Percentiles rank a stretch among this genome's conserved stretches.
phyloP scores from a whole-genome alignment of 2,329 filamentous ascomycete species.

The Talaromyces sp. region DNA sequence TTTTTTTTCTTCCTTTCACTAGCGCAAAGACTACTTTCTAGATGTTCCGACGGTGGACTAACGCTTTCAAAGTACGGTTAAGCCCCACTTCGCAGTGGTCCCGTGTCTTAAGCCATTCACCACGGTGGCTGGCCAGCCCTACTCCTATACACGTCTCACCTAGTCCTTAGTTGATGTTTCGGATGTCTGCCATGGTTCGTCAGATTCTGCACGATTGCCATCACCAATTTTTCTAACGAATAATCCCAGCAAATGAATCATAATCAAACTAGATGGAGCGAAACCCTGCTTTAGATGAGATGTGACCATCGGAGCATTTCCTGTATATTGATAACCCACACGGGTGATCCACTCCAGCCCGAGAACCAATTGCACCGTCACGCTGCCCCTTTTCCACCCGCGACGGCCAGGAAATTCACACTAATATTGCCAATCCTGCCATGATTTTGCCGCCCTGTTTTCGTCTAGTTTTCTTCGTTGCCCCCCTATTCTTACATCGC shows the following conservation, averaged over 20 bases:
- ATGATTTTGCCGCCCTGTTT: slow-evolving; percentile 8
- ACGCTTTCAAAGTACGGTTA: slow-evolving; percentile 11
- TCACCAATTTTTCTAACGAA: no score
- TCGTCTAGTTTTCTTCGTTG: not conserved
- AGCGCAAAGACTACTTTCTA: slow-evolving; percentile 8
- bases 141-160: slow-evolving; percentile 9
- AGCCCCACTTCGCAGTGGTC: slow-evolving; percentile 20
- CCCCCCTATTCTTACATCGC: not conserved
- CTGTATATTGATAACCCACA: slow-evolving; percentile 28
- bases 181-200: slow-evolving; percentile 4
- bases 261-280: slow-evolving; percentile 8
- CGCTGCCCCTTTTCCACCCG: slow-evolving; percentile 20
- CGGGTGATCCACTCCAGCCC: slow-evolving; percentile 15
- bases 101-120: slow-evolving; percentile 23
- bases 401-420: slow-evolving; percentile 13
- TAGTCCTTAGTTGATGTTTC: not conserved
- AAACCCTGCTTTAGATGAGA: not conserved
- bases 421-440: slow-evolving; percentile 15
- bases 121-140: slow-evolving; percentile 23
- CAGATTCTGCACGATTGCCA: not conserved
- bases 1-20: slow-evolving; percentile 1
- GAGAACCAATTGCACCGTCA: slow-evolving; percentile 14
- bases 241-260: not conserved
- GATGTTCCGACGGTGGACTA: slow-evolving; percentile 8
- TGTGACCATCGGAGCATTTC: slow-evolving; percentile 22